A percentile compares a stretch with the other conserved stretches of the same genome.
Conservation (phyloP, 2,329 filamentous ascomycete species). For the Orbilia blumenaviensis region DNA sequence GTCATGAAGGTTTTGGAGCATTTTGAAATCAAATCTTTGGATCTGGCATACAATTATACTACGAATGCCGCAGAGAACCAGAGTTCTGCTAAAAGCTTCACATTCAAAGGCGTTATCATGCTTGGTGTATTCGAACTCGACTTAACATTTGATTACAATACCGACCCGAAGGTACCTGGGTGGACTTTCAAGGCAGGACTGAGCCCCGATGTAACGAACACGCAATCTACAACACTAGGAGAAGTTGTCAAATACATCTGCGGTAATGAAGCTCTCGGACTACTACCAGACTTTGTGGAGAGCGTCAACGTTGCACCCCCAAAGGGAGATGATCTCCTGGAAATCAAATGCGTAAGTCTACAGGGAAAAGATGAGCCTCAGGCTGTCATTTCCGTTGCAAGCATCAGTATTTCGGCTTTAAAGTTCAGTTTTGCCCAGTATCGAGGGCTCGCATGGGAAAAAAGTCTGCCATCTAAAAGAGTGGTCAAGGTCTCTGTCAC, state of each 20-base stretch:
- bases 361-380: no score
- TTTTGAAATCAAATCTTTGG: not conserved
- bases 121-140: not conserved
- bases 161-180: not conserved
- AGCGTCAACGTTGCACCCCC: no score
- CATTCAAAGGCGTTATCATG: not conserved
- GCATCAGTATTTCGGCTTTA: no score
- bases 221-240: no score
- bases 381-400: no score
- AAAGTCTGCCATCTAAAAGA: conserved; percentile 46
- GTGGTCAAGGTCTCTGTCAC: conserved; percentile 51
- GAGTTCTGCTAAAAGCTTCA: not conserved
- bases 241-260: no score
- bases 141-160: not conserved
- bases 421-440: not conserved
- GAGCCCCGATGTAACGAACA: no score
- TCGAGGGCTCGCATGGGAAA: not conserved
- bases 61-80: not conserved
- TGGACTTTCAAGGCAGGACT: no score
- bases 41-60: not conserved
- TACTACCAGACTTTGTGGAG: no score
- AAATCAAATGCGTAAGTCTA: no score
- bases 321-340: no score
- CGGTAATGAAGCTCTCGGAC: no score
- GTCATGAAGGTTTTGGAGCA: not conserved